Conservation (phyloP, 2,329 filamentous ascomycete genomes). For the Graphilbum sp. region DNA sequence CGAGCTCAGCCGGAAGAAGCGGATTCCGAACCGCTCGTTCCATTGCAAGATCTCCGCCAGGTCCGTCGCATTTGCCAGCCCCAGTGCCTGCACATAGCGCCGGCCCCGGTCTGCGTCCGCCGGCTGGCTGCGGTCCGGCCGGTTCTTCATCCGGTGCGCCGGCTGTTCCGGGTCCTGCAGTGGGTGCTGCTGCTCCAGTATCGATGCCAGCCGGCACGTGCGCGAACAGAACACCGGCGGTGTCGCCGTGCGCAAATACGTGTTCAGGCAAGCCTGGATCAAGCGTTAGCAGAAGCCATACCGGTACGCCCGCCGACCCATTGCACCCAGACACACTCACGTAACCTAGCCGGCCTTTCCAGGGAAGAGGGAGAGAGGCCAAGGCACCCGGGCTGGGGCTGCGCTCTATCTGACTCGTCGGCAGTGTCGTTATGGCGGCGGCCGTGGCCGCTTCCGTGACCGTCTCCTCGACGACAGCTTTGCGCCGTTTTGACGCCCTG, state of each 20-base stretch:
- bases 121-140: slow-evolving; percentile 58
- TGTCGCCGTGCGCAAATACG: slow-evolving; percentile 67
- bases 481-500: too few species aligned
- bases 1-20: slow-evolving; percentile 79
- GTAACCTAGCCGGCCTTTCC: slow-evolving; percentile 81
- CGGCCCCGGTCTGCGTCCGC: slow-evolving; percentile 51
- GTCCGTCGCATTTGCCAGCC: slow-evolving; percentile 68
- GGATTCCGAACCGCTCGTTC: slow-evolving; percentile 87
- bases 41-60: slow-evolving; percentile 74
- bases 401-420: too few species aligned
- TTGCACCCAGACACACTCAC: slow-evolving; percentile 45
- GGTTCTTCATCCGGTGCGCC: slow-evolving; percentile 71
- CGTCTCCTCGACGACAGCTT: too few species aligned
- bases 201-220: slow-evolving; percentile 81
- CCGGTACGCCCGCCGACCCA: too few species aligned
- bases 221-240: slow-evolving; percentile 81
- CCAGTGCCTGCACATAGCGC: slow-evolving; percentile 59
- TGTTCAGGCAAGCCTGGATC: slow-evolving; percentile 67
- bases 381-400: too few species aligned
- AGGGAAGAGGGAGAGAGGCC: slow-evolving; percentile 53
- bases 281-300: slow-evolving; percentile 3
- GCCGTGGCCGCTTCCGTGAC: too few species aligned
- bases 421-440: too few species aligned
- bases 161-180: slow-evolving; percentile 59
- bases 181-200: slow-evolving; percentile 75